Evolutionary conservation across 768 basidiomycete species (phyloP), one percentile per base, ranked within the genome.

Genomic region (Phanerochaete carnosa): DNA sequence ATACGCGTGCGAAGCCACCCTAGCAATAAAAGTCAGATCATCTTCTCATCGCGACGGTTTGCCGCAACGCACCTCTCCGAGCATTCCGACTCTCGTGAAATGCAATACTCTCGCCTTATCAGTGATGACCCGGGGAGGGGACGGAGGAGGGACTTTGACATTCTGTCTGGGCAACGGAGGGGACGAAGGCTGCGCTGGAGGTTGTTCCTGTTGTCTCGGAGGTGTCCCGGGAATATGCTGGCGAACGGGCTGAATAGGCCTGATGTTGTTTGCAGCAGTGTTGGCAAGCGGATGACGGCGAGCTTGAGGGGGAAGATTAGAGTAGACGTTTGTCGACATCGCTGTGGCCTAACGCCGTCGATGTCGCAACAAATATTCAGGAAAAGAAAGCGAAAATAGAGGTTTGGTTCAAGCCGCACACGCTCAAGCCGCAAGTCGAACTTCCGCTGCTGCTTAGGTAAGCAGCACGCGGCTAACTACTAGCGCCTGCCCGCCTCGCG

Each of bases 1-100:
- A 99, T 2, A 99, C 96, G 39, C 95, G 84, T 1, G 96, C 96
- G 70, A 99, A 99, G 0, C 96, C 96, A 65, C 96, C 96, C 82
- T 85, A 63, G 1, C 30, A 16, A 45, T 15, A 37, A 7, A 5
- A 9, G 39, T 28, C 28, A 58, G 16, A 53, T 26, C 8, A n/a
- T 7, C 25, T 5, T 13, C 30, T 12, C 2, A 43, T 28, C 35
- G 50, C 28, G 39, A 29, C 22, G 5, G 23, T 13, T 23, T 28
- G 22, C 6, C 47, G 37, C 22, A 77, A 33, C 87, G 51, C 62
- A 94, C 92, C 87, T 97, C 94, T 66, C 94, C 94, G 55, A 97
- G 77, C 70, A 95, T 92, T 23, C 90, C 90, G 28, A 94, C 84
- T 52, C 92, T 82, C 39, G 80, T 78, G 66, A 87, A 91, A 57